phyloP scores from a whole-genome alignment of 768 basidiomycete species.

The Botryobasidium botryosum region DNA sequence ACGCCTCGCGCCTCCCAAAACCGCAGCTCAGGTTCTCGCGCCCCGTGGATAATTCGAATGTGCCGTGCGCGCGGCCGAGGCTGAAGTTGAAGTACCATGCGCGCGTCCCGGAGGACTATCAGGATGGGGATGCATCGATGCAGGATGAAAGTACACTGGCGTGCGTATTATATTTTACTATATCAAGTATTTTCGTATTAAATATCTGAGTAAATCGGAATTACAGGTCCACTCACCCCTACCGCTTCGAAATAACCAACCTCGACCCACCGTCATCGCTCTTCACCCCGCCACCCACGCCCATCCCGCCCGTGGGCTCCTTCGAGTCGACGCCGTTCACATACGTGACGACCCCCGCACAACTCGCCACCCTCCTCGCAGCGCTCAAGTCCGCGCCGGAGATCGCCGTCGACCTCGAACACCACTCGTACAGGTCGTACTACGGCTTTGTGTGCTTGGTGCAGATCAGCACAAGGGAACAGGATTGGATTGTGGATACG shows the following conservation, averaged over 20 bases:
- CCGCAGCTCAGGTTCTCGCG: conserved; percentile 63
- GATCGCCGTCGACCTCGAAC: conserved; percentile 88
- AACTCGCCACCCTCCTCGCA: conserved; percentile 45
- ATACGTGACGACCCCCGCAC: conserved; percentile 44
- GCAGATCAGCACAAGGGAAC: conserved; percentile 70
- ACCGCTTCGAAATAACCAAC: conserved; percentile 70
- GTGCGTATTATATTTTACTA: background rate
- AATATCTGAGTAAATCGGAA: background rate
- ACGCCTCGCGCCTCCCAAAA: conserved; percentile 60
- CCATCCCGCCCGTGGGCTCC: conserved; percentile 32
- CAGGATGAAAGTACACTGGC: conserved; percentile 19
- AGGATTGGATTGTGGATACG: conserved; percentile 80
- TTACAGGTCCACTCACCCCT: conserved; percentile 39
- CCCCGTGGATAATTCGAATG: conserved; percentile 38
- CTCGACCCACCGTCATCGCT: conserved; percentile 52
- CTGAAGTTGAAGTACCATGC: conserved; percentile 70
- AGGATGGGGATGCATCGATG: conserved; percentile 15
- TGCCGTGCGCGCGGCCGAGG: conserved; percentile 45
- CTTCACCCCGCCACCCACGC: conserved; percentile 31
- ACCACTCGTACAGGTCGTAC: conserved; percentile 78
- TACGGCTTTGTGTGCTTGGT: conserved; percentile 83
- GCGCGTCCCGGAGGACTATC: conserved; percentile 60
- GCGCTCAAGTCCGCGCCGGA: conserved; percentile 42
- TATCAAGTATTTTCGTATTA: background rate
- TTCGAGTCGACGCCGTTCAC: conserved; percentile 53